These are phyloP conservation scores for Diplodia intermedia DNA, from an alignment of 2,329 filamentous ascomycete species.

Conservation along the genomic window DNA sequence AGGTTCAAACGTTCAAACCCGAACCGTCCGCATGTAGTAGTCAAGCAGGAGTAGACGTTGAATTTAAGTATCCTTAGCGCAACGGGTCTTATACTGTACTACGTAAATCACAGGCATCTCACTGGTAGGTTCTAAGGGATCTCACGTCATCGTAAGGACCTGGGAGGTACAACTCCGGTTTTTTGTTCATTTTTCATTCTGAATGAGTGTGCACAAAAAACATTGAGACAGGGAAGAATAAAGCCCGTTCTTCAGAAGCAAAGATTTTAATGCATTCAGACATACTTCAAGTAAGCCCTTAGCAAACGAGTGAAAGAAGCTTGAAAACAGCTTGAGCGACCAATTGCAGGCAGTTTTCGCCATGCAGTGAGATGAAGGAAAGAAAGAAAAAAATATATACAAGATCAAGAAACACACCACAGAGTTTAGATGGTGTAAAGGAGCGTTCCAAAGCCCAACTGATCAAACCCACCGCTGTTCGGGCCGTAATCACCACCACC, in stretches of 20 bases:
- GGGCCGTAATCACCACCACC: conserved; percentile 55
- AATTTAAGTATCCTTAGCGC: no score
- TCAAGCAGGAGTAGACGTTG: no score
- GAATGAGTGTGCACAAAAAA: no score
- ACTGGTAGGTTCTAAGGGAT: no score
- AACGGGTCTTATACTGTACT: no score
- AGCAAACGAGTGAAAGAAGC: background rate
- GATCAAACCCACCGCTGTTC: conserved; percentile 53
- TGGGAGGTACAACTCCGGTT: no score
- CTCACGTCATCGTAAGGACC: no score
- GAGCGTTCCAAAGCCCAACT: conserved; percentile 47
- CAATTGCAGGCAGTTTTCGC: background rate
- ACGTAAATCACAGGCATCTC: no score
- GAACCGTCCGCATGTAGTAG: no score
- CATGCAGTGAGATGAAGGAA: background rate
- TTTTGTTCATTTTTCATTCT: no score
- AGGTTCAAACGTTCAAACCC: no score
- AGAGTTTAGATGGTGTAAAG: conserved; percentile 34
- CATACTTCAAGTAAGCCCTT: background rate
- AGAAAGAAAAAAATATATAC: background rate
- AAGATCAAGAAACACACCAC: background rate
- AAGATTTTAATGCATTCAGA: background rate
- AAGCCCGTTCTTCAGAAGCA: background rate
- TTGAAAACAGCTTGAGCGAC: background rate
- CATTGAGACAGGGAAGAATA: no score